Percentiles rank a stretch among this genome's conserved stretches.
phyloP scores from a whole-genome alignment of 176 grass and related monocot species.

The Cenchrus fungigraminus region DNA sequence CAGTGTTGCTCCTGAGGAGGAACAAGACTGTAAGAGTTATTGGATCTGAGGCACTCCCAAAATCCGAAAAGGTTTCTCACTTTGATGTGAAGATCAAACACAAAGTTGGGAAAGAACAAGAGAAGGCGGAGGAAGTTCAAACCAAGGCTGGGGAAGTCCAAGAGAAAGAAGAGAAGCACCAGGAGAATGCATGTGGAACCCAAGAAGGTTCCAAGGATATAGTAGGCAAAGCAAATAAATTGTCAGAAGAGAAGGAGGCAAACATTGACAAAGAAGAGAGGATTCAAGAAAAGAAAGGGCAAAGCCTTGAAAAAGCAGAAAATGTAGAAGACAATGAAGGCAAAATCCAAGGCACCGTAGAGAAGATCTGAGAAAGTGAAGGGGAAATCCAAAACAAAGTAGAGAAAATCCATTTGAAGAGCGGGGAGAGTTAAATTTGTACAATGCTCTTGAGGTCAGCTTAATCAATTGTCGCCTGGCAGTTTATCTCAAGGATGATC shows the following conservation, averaged over 20 bases:
- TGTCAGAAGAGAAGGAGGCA: not conserved
- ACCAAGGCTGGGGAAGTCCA: not conserved
- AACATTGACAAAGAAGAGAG: slow-evolving; percentile 3
- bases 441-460: slow-evolving; percentile 20
- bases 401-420: slow-evolving; percentile 38
- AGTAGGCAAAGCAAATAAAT: not conserved
- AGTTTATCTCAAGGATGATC: slow-evolving; percentile 17
- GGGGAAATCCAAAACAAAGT: slow-evolving; percentile 15
- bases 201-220: not conserved
- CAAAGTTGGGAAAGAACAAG: slow-evolving; percentile 16
- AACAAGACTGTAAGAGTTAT: slow-evolving; percentile 59
- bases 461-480: slow-evolving; percentile 40
- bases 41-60: slow-evolving; percentile 44
- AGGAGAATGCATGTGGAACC: slow-evolving; percentile 1
- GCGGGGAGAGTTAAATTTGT: slow-evolving; percentile 28
- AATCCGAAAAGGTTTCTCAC: slow-evolving; percentile 32
- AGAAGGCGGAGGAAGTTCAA: slow-evolving; percentile 4
- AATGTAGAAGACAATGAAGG: slow-evolving; percentile 19
- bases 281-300: slow-evolving; percentile 20
- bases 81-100: slow-evolving; percentile 47
- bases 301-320: not conserved
- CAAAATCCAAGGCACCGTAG: not conserved
- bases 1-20: slow-evolving; percentile 48
- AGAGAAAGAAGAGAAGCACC: slow-evolving; percentile 18
- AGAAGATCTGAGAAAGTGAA: slow-evolving; percentile 33